Conservation (phyloP, 352 stramenopile genomes). For the Phytophthora fragariae region DNA sequence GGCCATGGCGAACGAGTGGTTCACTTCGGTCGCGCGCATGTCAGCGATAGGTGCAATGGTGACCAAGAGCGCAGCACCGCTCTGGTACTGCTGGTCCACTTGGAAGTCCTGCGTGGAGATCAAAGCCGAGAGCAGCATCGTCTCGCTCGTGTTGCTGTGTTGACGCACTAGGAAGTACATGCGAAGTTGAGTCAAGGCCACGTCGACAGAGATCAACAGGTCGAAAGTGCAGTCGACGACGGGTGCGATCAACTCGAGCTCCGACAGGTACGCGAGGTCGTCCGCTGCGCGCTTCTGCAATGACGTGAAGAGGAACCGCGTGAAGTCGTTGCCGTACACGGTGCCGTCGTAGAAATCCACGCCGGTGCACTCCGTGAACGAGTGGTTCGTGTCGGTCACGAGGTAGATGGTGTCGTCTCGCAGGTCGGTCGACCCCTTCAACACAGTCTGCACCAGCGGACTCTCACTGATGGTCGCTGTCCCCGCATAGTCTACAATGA, state of each 20-base stretch:
- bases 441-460: constrained; percentile 33
- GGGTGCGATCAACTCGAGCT: constrained; percentile 31
- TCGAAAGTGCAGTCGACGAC: constrained; percentile 36
- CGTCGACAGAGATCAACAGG: constrained; percentile 18
- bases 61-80: constrained; percentile 21
- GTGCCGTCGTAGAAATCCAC: constrained; percentile 15
- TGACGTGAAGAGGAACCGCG: constrained; percentile 31
- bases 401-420: constrained; percentile 47
- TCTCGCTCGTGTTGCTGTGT: constrained; percentile 13
- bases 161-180: constrained; percentile 39
- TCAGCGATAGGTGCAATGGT: constrained; percentile 37
- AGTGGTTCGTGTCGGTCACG: constrained; percentile 18
- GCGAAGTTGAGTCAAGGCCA: constrained; percentile 23
- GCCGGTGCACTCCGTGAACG: constrained; percentile 20
- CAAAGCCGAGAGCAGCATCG: constrained; percentile 29
- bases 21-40: constrained; percentile 23
- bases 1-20: constrained; percentile 32
- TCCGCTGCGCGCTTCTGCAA: constrained; percentile 30
- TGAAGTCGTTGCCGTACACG: constrained; percentile 38
- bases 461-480: constrained; percentile 33
- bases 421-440: constrained; percentile 30
- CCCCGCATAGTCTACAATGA: constrained; percentile 46
- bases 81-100: constrained; percentile 27
- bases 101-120: constrained; percentile 39
- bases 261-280: constrained; percentile 34